Evolutionary conservation across 768 basidiomycete genomes (phyloP).

Genomic region (Phlebiopsis flavidoalba): DNA sequence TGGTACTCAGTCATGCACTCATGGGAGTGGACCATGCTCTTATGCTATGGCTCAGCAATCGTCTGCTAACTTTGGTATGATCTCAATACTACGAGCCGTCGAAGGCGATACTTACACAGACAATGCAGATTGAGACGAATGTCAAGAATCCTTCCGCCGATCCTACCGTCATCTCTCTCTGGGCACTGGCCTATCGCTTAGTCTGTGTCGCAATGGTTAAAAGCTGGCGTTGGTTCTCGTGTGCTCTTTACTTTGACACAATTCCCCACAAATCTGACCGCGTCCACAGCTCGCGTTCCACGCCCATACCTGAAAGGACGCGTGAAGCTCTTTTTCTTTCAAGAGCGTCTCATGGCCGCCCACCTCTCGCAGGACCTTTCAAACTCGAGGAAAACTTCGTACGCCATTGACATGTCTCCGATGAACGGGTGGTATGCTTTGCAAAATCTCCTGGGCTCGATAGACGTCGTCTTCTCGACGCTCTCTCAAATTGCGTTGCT

Average conservation of each 20-base stretch:
- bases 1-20: not conserved
- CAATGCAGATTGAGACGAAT: not conserved
- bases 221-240: not conserved
- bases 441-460: not conserved
- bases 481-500: not conserved
- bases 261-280: not conserved
- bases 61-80: not conserved
- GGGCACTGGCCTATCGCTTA: not conserved
- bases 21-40: not conserved
- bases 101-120: not conserved
- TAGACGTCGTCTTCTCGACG: not conserved
- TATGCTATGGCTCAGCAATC: not conserved
- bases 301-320: not conserved
- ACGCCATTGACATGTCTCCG: not conserved
- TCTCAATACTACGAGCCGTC: too few relatives aligned
- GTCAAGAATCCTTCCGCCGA: not conserved
- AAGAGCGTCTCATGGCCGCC: not conserved
- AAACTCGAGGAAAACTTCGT: not conserved
- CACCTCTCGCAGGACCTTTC: not conserved
- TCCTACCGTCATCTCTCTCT: not conserved
- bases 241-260: not conserved
- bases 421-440: not conserved
- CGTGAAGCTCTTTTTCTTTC: not conserved
- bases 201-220: not conserved
- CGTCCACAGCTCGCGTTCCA: not conserved